Percentiles rank a stretch among this genome's conserved stretches.
Conservation (phyloP, 768 basidiomycete species). For the Mycena floridula region DNA sequence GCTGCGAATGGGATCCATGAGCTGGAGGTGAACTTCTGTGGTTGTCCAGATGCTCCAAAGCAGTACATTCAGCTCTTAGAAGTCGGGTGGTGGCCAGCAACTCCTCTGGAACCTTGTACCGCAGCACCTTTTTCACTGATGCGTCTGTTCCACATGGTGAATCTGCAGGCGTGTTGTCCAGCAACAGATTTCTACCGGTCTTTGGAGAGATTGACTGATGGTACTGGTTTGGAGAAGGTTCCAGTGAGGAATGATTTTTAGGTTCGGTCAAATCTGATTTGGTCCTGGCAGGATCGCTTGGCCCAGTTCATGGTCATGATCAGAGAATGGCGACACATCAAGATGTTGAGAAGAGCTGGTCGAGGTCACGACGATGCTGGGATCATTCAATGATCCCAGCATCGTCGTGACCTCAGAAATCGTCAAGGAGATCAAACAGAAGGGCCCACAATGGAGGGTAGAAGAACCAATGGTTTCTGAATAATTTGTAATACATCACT, state of each 20-base stretch:
- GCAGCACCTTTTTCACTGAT: slow-evolving; percentile 8
- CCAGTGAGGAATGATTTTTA: not conserved
- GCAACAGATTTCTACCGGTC: slow-evolving; percentile 7
- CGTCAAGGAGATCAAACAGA: too few relatives aligned
- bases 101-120: slow-evolving; percentile 12
- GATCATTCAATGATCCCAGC: too few relatives aligned
- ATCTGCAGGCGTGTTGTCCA: slow-evolving; percentile 6
- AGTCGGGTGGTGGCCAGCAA: slow-evolving; percentile 16
- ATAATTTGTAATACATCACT: too few relatives aligned
- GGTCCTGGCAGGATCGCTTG: slow-evolving; percentile 5
- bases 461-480: too few relatives aligned
- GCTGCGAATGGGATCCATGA: slow-evolving; percentile 15
- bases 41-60: slow-evolving; percentile 4
- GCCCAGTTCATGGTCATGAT: slow-evolving; percentile 6
- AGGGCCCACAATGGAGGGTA: too few relatives aligned
- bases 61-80: slow-evolving; percentile 11
- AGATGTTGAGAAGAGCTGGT: slow-evolving; percentile 7
- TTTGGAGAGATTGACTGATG: slow-evolving; percentile 5
- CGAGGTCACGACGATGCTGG: slow-evolving; percentile 9
- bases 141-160: slow-evolving; percentile 7
- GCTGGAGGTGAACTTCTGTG: slow-evolving; percentile 13
- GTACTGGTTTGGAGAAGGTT: slow-evolving; percentile 1
- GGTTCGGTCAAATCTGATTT: not conserved
- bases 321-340: slow-evolving; percentile 11
- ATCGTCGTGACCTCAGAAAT: too few relatives aligned